Base-by-base conservation (phyloP, 2,329 filamentous ascomycete species). In the Neonectria punicea region DNA sequence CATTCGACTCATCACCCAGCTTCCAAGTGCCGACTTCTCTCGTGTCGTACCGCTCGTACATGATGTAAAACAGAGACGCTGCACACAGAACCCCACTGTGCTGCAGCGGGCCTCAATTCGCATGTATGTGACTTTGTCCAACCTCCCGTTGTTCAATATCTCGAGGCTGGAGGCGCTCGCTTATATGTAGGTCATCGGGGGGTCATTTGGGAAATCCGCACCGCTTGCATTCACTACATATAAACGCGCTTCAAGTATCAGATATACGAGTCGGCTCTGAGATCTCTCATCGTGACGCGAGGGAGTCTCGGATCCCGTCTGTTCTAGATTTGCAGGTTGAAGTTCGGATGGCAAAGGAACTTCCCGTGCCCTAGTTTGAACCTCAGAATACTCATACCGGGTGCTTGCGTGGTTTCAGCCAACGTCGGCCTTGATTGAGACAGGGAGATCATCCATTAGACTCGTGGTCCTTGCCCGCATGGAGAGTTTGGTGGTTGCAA, bases 401-500 rank as follows among this genome's bases (percentile, higher is more conserved):
- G 41, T 44, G 28, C n/a, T 34, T 30, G 54, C 6, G 18, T 47
- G 28, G 28, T 56, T 55, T 18, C 7, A 47, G 25, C 47, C 13
- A 46, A 16, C 20, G 10, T 44, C 28, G 4, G 44, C 28, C 39
- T 30, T 53, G 53, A 47, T 20, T 44, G 53, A 61, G 44, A 39
- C 46, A 43, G 25, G 47, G 5, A 32, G 47, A 39, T 8, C 6
- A 49, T 20, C 39, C 44, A 53, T 53, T 62, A 53, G 53, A 46
- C 60, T 62, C 53, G 53, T 62, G 59, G 53, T 53, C 59, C 36
- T 53, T 62, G 53, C 59, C 53, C 46, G 50, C 14, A 7, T 14
- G 13, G 13, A 25, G 53, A 62, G 16, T 46, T 43, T 51, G 43
- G 30, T 20, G 44, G 34, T 56, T 50, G 36, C 43, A 43, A 36